phyloP scores from a whole-genome alignment of 108 stramenopile genomes.

The Skeletonema menzelii region DNA sequence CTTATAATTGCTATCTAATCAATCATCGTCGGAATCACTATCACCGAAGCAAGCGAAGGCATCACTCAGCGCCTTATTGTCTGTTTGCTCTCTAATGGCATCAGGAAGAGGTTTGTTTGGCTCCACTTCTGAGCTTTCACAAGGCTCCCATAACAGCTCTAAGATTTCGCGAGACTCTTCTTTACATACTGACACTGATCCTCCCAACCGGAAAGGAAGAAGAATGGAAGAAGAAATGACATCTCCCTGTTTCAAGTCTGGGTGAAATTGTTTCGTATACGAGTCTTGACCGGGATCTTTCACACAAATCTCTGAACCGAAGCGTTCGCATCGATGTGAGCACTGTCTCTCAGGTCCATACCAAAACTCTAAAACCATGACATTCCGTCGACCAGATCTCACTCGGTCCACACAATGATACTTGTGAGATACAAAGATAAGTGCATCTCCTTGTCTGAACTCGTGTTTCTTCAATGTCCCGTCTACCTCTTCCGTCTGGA shows the following conservation, averaged over 20 bases:
- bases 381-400: constrained; percentile 23
- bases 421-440: constrained; percentile 35
- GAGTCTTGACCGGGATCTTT: constrained; percentile 17
- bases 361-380: constrained; percentile 41
- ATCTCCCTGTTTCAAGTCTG: neutral
- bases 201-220: constrained; percentile 28
- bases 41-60: constrained; percentile 17
- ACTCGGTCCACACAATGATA: constrained; percentile 19
- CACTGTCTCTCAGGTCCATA: constrained; percentile 32
- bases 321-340: constrained; percentile 29
- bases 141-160: constrained; percentile 29
- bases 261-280: constrained; percentile 13
- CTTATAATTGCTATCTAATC: neutral
- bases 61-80: constrained; percentile 9
- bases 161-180: constrained; percentile 9
- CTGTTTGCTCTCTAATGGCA: neutral
- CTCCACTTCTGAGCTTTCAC: constrained; percentile 1
- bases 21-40: constrained; percentile 22
- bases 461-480: constrained; percentile 20
- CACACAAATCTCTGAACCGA: constrained; percentile 20
- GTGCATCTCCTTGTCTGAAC: constrained; percentile 29
- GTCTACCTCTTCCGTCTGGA: constrained; percentile 21
- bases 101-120: neutral
- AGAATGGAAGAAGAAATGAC: constrained; percentile 1
- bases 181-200: constrained; percentile 15